phyloP scores from a whole-genome alignment of 352 stramenopile species.

The Globisporangium nagaii region DNA sequence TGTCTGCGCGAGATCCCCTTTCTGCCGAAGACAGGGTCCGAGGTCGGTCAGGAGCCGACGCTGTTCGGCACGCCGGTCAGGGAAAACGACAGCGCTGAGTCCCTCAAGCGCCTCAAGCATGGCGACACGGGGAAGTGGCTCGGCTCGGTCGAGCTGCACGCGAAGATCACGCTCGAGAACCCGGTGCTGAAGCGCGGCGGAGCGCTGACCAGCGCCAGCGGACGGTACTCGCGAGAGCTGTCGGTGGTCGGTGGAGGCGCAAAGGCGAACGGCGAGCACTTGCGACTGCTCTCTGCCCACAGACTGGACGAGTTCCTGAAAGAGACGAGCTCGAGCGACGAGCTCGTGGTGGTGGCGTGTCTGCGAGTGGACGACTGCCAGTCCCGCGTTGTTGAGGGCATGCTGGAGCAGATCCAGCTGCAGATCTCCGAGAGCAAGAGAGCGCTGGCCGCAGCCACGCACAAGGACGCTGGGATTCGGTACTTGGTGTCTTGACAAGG shows the following conservation, averaged over 20 bases:
- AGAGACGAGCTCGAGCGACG: slow-evolving; percentile 24
- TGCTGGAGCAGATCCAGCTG: slow-evolving; percentile 54
- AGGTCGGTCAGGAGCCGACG: slow-evolving; percentile 45
- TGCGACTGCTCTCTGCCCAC: slow-evolving; percentile 30
- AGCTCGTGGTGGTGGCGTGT: slow-evolving; percentile 66
- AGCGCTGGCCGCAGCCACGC: not conserved
- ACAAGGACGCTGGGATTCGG: not conserved
- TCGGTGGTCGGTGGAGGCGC: slow-evolving; percentile 30
- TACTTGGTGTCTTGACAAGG: not conserved
- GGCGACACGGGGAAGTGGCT: slow-evolving; percentile 51
- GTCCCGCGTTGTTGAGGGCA: slow-evolving; percentile 40
- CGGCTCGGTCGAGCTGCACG: slow-evolving; percentile 56
- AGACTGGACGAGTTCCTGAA: slow-evolving; percentile 51
- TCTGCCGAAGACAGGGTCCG: slow-evolving; percentile 48
- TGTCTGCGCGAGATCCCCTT: slow-evolving; percentile 64
- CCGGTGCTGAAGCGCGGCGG: slow-evolving; percentile 50
- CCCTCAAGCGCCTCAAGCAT: slow-evolving; percentile 45
- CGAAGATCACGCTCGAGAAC: slow-evolving; percentile 48
- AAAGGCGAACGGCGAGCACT: slow-evolving; percentile 24
- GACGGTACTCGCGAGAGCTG: slow-evolving; percentile 68
- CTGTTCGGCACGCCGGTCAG: slow-evolving; percentile 44
- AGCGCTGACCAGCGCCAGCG: slow-evolving; percentile 62
- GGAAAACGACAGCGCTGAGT: slow-evolving; percentile 28
- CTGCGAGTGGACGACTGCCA: slow-evolving; percentile 57
- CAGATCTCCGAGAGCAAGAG: slow-evolving; percentile 16